These are phyloP conservation scores for Fistulinella prunicolor DNA, from an alignment of 768 basidiomycete species.

Conservation along the genomic window DNA sequence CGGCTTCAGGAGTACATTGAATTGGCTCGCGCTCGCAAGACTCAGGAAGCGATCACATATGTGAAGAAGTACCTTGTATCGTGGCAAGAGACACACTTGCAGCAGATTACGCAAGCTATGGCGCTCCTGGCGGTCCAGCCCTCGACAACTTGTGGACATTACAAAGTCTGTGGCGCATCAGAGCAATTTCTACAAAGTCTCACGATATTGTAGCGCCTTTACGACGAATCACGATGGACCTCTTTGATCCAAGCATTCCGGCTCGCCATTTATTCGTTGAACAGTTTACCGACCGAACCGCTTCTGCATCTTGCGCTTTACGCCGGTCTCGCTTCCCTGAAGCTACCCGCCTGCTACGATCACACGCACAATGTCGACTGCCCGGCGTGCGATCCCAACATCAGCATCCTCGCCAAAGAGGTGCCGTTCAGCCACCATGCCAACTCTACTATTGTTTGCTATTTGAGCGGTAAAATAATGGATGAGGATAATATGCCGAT, in stretches of 20 bases:
- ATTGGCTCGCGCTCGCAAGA: slow-evolving; percentile 65
- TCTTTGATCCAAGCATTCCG: slow-evolving; percentile 77
- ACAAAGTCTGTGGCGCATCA: slow-evolving; percentile 56
- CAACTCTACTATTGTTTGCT: slow-evolving; percentile 93
- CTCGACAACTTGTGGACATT: slow-evolving; percentile 69
- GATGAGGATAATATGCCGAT: slow-evolving; percentile 91
- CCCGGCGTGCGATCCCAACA: slow-evolving; percentile 81
- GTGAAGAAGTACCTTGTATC: slow-evolving; percentile 72
- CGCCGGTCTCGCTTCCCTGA: slow-evolving; percentile 88
- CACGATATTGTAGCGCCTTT: slow-evolving; percentile 59
- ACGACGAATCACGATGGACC: slow-evolving; percentile 77
- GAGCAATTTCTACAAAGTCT: slow-evolving; percentile 7
- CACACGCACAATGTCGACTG: slow-evolving; percentile 77
- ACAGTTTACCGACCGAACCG: slow-evolving; percentile 84
- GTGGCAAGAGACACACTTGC: slow-evolving; percentile 80
- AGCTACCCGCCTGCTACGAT: slow-evolving; percentile 81
- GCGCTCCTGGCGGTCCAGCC: slow-evolving; percentile 74
- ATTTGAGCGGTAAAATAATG: slow-evolving; percentile 90
- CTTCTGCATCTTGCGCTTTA: slow-evolving; percentile 85
- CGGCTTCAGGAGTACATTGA: slow-evolving; percentile 97
- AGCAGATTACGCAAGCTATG: slow-evolving; percentile 74
- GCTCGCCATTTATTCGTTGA: slow-evolving; percentile 80
- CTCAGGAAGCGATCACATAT: slow-evolving; percentile 79
- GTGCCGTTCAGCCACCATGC: slow-evolving; percentile 93
- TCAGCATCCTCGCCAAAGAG: slow-evolving; percentile 75